Evolutionary conservation across 768 basidiomycete genomes (phyloP), one percentile per base, ranked within the genome.

Genomic region (Boletus vinaceobasis): DNA sequence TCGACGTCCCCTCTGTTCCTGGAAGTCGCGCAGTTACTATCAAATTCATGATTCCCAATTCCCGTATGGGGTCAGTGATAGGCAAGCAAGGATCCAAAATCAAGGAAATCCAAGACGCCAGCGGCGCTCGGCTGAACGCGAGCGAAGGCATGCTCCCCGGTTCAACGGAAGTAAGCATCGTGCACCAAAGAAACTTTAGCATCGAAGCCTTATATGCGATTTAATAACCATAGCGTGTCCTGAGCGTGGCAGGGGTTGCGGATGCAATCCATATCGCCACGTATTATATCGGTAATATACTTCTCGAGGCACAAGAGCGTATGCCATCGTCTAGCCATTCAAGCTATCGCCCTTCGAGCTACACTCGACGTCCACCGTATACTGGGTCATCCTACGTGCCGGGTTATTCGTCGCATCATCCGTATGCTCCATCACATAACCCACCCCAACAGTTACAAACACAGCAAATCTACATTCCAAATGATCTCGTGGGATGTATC

Each of bases 241-340:
- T 99, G 49, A 97, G 94, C 62, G 96, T 98, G 36, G 93, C 96
- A 23, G 97, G 97, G 36, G 97, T 99, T 48, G 97, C 97, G 21
- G 97, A 99, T 70, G 97, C 97, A 31, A 94, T 99, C 54, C 97
- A 99, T 71, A 99, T 99, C 59, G 97, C 97, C 38, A 98, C 96
- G 4, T 99, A 98, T 75, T 98, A 99, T 71, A 95, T 99, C 58
- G 97, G 97, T 52, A 98, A 94, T 60, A 97, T 98, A 65, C 85
- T 99, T 51, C 88, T 96, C 61, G 93, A 97, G 70, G 88, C 93
- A 7, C 87, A 92, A 67, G 90, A 92, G 58, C 86, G 88, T 55
- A 83, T 83, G 81, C 90, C 90, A 5, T 77, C 89, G 48, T 76
- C 85, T 53, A 74, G 80, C 48, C 73, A 75, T 65, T 70, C 76